These are phyloP conservation scores for Clavispora vitiphila DNA, from an alignment of 805 yeast genomes.

Conservation along the genomic window DNA sequence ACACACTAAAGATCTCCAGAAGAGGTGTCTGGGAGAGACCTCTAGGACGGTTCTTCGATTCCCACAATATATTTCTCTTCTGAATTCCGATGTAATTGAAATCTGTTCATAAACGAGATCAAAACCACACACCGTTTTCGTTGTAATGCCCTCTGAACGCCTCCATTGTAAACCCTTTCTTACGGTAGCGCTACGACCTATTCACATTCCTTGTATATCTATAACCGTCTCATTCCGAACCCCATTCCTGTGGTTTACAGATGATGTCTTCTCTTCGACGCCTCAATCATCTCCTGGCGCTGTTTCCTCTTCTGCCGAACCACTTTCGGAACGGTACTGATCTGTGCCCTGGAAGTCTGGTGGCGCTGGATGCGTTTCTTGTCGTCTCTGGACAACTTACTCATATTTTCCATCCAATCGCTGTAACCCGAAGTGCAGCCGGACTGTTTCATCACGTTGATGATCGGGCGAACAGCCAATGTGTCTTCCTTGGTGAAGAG, in stretches of 20 bases:
- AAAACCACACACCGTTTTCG: too few relatives aligned
- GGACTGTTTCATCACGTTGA: conserved; percentile 93
- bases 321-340: conserved; percentile 78
- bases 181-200: too few relatives aligned
- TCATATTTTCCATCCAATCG: conserved; percentile 74
- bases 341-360: conserved; percentile 61
- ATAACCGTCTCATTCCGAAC: conserved; percentile 20
- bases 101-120: too few relatives aligned
- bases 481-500: conserved; percentile 89
- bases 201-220: conserved; percentile 5
- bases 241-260: background rate
- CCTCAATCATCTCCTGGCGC: conserved; percentile 67
- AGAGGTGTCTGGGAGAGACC: too few relatives aligned
- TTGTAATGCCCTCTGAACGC: too few relatives aligned
- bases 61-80: too few relatives aligned
- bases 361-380: conserved; percentile 56
- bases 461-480: conserved; percentile 68
- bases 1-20: too few relatives aligned
- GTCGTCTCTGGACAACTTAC: conserved; percentile 59
- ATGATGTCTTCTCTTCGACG: conserved; percentile 52
- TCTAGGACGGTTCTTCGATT: too few relatives aligned
- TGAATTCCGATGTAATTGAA: too few relatives aligned
- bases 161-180: too few relatives aligned
- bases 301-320: conserved; percentile 60
- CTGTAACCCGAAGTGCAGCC: conserved; percentile 62